A percentile compares a stretch with the other conserved stretches of the same genome.
Evolutionary conservation across 495 filamentous ascomycete genomes (phyloP).

Genomic region (Pyronema omphalodes): DNA sequence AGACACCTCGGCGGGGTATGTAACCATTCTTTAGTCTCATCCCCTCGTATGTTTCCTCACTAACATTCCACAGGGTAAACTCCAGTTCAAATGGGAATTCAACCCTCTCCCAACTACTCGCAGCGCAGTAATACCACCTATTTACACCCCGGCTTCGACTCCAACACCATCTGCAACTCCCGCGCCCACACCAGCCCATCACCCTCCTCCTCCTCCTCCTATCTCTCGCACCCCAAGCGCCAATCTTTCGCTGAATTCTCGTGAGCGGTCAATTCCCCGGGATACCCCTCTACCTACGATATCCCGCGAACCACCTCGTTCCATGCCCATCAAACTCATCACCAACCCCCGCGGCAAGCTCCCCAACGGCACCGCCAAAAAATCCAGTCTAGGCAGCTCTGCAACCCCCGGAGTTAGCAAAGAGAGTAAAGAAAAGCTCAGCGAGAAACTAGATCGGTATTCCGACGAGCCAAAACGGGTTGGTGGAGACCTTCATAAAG

Average conservation of each 20-base stretch:
- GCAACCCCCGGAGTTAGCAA: too few relatives aligned
- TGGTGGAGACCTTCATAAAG: too few relatives aligned
- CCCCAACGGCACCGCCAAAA: constrained; percentile 12
- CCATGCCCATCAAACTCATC: constrained; percentile 13
- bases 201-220: not conserved
- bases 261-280: too few relatives aligned
- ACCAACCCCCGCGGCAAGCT: constrained; percentile 15
- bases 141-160: too few relatives aligned
- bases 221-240: constrained; percentile 5
- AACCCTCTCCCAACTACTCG: too few relatives aligned
- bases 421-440: too few relatives aligned
- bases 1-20: constrained; percentile 42
- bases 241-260: not conserved
- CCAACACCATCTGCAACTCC: not conserved
- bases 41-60: not conserved
- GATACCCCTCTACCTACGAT: too few relatives aligned
- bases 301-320: not conserved
- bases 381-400: constrained; percentile 11
- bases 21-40: not conserved
- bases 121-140: too few relatives aligned
- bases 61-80: constrained; percentile 6
- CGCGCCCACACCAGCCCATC: not conserved
- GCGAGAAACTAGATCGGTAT: too few relatives aligned
- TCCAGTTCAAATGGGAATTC: constrained; percentile 9
- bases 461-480: too few relatives aligned